Base-by-base conservation (phyloP, 495 filamentous ascomycete species). In the Daldinia vernicosa region DNA sequence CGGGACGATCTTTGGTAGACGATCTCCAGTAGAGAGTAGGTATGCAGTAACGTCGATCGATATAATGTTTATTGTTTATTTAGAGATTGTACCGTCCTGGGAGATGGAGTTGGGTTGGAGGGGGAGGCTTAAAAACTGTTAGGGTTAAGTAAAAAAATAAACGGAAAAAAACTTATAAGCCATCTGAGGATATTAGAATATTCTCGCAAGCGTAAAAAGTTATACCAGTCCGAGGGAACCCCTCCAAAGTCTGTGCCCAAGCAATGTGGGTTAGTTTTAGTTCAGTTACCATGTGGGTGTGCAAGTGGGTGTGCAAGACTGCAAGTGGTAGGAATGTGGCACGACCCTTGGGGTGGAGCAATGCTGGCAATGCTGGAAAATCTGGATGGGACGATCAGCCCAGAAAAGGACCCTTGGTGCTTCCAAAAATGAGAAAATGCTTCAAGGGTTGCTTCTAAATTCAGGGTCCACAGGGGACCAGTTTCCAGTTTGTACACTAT, bases 361-460 rank as follows among this genome's bases (percentile, higher is more conserved):
- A 53, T 43, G 26, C 11, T 33, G 32, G 26, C 1, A 27, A n/a
- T n/a, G n/a, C 51, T 39, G 32, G 57, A 73, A 73, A 73, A 69
- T 73, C 66, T 73, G 66, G 57, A 73, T 73, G 70, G 66, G 64
- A 66, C 70, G 70, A 73, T 73, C 70, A 69, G 54, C 52, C 22
- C 50, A 63, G 45, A 70, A 19, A 66, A 64, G 61, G 70, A 68
- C 70, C 70, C 70, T 72, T 69, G 60, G 52, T 68, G 70, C 65
- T 72, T 35, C 33, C 12, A 35, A 35, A 35, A 3, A n/a, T n/a
- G n/a, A n/a, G n/a, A n/a, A 7, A 33, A 52, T 68, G 65, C 65
- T 72, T 47, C 6, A 47, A 47, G 43, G 43, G 43, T 47, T 35
- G 12, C 12, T 11, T 71, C 50, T 58, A 63, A 71, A 71, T 67